These are phyloP conservation scores for Dendrostoma leiphaemia DNA, from an alignment of 2,329 filamentous ascomycete genomes.

Conservation along the genomic window DNA sequence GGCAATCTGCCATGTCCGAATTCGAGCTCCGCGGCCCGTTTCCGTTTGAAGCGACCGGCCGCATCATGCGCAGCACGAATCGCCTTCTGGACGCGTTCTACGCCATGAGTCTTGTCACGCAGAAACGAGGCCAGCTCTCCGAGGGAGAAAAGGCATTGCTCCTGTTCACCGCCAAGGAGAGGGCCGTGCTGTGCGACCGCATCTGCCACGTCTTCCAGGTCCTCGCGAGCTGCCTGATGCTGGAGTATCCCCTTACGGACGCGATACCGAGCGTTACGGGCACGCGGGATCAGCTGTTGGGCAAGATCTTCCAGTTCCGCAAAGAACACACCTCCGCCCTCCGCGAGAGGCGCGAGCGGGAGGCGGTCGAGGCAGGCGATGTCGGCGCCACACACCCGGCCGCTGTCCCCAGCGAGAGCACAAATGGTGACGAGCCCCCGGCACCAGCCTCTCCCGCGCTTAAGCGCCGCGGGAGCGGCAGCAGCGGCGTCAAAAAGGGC, in stretches of 20 bases:
- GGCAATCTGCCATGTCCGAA: slow-evolving; percentile 73
- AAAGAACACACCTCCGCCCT: slow-evolving; percentile 55
- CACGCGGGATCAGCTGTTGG: slow-evolving; percentile 77
- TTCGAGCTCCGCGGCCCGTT: slow-evolving; percentile 89
- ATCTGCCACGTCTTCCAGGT: slow-evolving; percentile 88
- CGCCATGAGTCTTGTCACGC: slow-evolving; percentile 89
- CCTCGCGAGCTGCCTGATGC: slow-evolving; percentile 86
- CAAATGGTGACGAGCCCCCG: neutral
- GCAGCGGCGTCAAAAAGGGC: slow-evolving; percentile 19
- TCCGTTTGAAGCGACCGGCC: slow-evolving; percentile 67
- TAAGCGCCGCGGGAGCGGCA: slow-evolving; percentile 5
- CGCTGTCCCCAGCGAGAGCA: neutral
- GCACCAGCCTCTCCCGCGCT: neutral
- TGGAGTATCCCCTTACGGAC: slow-evolving; percentile 91
- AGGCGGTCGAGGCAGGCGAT: slow-evolving; percentile 20
- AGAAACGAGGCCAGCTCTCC: slow-evolving; percentile 72
- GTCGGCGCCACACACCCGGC: neutral
- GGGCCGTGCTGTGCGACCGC: slow-evolving; percentile 76
- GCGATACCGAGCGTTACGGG: slow-evolving; percentile 80
- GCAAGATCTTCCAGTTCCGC: slow-evolving; percentile 84
- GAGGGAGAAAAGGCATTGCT: slow-evolving; percentile 80
- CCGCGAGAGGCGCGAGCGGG: slow-evolving; percentile 37
- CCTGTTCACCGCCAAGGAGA: slow-evolving; percentile 74
- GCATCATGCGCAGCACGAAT: slow-evolving; percentile 76
- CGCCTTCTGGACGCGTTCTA: slow-evolving; percentile 92